Evolutionary conservation across 768 basidiomycete species (phyloP).

Genomic region (Lentinula raphanica): DNA sequence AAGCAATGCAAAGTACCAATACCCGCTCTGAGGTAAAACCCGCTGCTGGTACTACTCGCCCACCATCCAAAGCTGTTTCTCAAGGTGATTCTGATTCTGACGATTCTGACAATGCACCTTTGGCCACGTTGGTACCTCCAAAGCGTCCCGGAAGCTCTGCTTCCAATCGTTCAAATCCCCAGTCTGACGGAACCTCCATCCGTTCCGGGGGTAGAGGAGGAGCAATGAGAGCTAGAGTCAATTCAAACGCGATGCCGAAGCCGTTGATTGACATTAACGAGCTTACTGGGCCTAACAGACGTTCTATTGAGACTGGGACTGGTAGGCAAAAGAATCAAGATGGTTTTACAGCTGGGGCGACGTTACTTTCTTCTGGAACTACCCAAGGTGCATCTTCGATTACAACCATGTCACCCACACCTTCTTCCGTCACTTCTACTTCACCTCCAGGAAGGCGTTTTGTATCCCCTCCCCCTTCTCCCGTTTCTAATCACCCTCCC

Average conservation of each 20-base stretch:
- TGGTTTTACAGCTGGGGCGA: constrained; percentile 36
- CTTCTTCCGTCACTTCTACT: constrained; percentile 19
- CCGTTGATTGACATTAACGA: constrained; percentile 50
- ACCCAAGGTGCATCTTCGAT: constrained; percentile 2
- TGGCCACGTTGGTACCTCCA: constrained; percentile 57
- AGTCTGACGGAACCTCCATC: constrained; percentile 18
- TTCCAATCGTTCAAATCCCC: constrained; percentile 10
- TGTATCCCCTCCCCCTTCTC: constrained; percentile 31
- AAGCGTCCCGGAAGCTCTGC: constrained; percentile 60
- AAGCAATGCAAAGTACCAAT: background rate
- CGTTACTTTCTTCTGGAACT: constrained; percentile 14
- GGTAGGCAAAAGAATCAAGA: constrained; percentile 16
- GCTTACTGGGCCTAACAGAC: constrained; percentile 24
- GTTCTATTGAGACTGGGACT: constrained; percentile 1
- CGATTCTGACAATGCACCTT: constrained; percentile 52
- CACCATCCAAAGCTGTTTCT: constrained; percentile 4
- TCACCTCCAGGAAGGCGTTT: constrained; percentile 28
- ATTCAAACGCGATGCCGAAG: constrained; percentile 20
- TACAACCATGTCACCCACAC: constrained; percentile 19
- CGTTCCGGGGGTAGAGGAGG: constrained; percentile 10
- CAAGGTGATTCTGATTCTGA: constrained; percentile 24
- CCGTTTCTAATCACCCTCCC: constrained; percentile 8
- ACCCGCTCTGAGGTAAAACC: background rate
- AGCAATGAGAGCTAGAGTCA: background rate
- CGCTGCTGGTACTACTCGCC: background rate